Percentiles rank a stretch among this genome's conserved stretches.
Conservation (phyloP, 2,329 filamentous ascomycete genomes). For the Fusarium dimerum region DNA sequence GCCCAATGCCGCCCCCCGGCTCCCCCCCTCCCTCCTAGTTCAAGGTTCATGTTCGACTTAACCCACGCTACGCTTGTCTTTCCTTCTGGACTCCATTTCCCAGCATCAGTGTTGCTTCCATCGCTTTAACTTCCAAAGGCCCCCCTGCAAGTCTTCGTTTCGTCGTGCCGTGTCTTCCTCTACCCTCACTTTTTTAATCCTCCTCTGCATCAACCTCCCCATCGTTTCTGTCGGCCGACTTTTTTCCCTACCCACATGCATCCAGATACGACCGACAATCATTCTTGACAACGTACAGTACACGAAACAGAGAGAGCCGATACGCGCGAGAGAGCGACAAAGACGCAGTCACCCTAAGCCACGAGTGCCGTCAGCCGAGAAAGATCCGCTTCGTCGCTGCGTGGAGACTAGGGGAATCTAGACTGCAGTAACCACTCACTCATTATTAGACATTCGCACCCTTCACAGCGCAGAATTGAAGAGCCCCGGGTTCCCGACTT, state of each 20-base stretch:
- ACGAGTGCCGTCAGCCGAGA: neutral
- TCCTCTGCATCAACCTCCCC: neutral
- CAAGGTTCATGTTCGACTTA: neutral
- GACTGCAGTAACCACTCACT: neutral
- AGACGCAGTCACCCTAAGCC: neutral
- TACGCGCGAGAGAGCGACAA: neutral
- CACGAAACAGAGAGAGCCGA: neutral
- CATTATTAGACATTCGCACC: neutral
- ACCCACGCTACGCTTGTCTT: neutral
- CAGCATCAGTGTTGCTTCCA: neutral
- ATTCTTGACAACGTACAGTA: neutral
- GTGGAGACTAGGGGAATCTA: neutral
- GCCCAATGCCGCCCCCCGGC: no score
- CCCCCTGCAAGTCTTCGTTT: neutral
- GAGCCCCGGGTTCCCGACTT: neutral
- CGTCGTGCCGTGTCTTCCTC: neutral
- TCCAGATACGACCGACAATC: neutral
- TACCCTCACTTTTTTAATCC: neutral
- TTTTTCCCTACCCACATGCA: neutral
- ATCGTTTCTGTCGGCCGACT: neutral
- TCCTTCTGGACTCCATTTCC: neutral
- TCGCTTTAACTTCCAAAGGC: neutral
- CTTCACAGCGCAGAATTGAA: neutral
- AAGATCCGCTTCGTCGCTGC: neutral
- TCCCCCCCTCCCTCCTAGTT: neutral